Conservation (phyloP, 345 rosid genomes). For the Salix exigua region DNA sequence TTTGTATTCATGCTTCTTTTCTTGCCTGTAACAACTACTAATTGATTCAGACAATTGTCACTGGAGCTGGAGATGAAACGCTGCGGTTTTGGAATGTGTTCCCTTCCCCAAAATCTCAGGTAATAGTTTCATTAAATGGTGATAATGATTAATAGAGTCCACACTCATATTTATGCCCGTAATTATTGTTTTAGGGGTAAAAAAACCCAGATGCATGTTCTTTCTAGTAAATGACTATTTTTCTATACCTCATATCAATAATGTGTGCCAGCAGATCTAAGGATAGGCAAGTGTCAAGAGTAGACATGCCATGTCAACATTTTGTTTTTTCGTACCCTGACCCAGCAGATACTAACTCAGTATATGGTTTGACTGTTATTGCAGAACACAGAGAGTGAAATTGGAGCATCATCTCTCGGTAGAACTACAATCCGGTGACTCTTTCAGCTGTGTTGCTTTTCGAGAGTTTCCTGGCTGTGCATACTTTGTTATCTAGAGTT, state of each 20-base stretch:
- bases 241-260: background rate
- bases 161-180: background rate
- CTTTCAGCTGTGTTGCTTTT: background rate
- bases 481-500: background rate
- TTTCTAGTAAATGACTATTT: background rate
- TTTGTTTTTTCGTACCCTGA: background rate
- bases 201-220: background rate
- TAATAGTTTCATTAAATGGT: slow-evolving; percentile 16
- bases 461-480: background rate
- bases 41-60: slow-evolving; percentile 75
- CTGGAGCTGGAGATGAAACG: slow-evolving; percentile 99
- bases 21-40: background rate
- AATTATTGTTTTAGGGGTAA: background rate
- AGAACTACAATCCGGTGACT: slow-evolving; percentile 76
- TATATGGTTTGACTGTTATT: slow-evolving; percentile 2
- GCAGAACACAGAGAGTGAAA: slow-evolving; percentile 73
- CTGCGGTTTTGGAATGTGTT: slow-evolving; percentile 96
- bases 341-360: background rate
- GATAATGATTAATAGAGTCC: background rate
- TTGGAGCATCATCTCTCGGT: slow-evolving; percentile 74
- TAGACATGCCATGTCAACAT: background rate
- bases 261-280: background rate
- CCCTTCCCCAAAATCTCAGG: slow-evolving; percentile 97
- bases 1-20: background rate
- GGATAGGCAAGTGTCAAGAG: background rate